phyloP scores from a whole-genome alignment of 192 early-diverging fungal genomes.

The Mortierella hygrophila region DNA sequence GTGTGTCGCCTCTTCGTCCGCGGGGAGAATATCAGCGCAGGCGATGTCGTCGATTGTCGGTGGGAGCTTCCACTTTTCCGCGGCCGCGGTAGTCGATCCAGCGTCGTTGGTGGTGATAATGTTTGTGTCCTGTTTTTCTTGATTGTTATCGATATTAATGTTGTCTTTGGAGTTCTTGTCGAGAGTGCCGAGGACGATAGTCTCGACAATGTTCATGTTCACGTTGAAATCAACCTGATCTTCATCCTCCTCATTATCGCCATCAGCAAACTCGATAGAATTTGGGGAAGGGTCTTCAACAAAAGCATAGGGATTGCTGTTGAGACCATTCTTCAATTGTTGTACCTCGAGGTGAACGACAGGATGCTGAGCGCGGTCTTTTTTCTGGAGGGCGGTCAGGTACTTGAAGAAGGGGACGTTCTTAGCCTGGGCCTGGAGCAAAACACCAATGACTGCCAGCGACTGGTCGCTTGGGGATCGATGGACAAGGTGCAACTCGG shows the following conservation, averaged over 20 bases:
- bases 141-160: not conserved
- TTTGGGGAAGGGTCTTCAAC: too few species aligned
- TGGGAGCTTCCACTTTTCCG: not conserved
- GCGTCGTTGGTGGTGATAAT: not conserved
- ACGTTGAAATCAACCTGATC: not conserved
- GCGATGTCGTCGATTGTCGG: not conserved
- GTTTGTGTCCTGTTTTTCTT: not conserved
- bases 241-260: not conserved
- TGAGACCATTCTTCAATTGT: not conserved
- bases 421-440: slow-evolving; percentile 51
- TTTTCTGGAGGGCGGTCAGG: not conserved
- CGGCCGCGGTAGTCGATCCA: not conserved
- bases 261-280: not conserved
- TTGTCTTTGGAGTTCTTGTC: not conserved
- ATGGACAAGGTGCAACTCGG: slow-evolving; percentile 66
- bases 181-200: not conserved
- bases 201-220: not conserved
- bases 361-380: not conserved
- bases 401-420: slow-evolving; percentile 36
- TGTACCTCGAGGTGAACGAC: not conserved
- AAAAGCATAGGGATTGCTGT: not conserved
- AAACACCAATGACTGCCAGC: slow-evolving; percentile 59
- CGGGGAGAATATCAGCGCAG: not conserved
- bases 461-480: slow-evolving; percentile 25
- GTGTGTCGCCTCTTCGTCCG: not conserved